Evolutionary conservation across 2,329 filamentous ascomycete species (phyloP).

Genomic region (Monosporascus sp.): DNA sequence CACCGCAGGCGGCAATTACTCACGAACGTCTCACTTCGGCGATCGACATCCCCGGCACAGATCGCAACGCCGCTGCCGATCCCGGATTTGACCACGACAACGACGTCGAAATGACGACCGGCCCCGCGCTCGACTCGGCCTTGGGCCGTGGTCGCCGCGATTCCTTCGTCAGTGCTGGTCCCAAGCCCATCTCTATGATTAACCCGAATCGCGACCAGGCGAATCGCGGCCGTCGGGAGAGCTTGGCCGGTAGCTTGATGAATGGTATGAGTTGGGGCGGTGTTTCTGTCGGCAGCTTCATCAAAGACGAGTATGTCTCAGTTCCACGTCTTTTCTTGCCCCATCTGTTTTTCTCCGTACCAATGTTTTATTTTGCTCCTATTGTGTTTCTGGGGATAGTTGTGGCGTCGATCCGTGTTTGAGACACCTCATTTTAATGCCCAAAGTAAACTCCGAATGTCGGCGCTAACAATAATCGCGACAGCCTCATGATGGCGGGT

Average conservation of each 20-base stretch:
- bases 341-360: slow-evolving; percentile 15
- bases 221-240: slow-evolving; percentile 55
- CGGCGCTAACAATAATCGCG: slow-evolving; percentile 24
- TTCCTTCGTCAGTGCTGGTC: slow-evolving; percentile 60
- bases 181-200: slow-evolving; percentile 62
- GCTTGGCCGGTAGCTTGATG: slow-evolving; percentile 58
- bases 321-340: background rate
- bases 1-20: slow-evolving; percentile 12
- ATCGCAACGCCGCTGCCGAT: slow-evolving; percentile 12
- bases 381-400: background rate
- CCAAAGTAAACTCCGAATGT: slow-evolving; percentile 12
- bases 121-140: slow-evolving; percentile 52
- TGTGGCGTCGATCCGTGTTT: slow-evolving; percentile 7
- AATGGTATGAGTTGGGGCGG: slow-evolving; percentile 96
- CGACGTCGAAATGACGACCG: slow-evolving; percentile 52
- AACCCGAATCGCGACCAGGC: slow-evolving; percentile 57
- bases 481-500: slow-evolving; percentile 88
- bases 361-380: slow-evolving; percentile 2
- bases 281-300: slow-evolving; percentile 92
- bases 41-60: slow-evolving; percentile 1
- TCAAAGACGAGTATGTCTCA: slow-evolving; percentile 87
- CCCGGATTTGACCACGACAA: slow-evolving; percentile 25
- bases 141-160: slow-evolving; percentile 56
- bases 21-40: slow-evolving; percentile 9
- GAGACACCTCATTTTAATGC: slow-evolving; percentile 9